Evolutionary conservation across 1,284 basidiomycete species (phyloP), one percentile per base, ranked within the genome.

Genomic region (Takashimella tepidaria): DNA sequence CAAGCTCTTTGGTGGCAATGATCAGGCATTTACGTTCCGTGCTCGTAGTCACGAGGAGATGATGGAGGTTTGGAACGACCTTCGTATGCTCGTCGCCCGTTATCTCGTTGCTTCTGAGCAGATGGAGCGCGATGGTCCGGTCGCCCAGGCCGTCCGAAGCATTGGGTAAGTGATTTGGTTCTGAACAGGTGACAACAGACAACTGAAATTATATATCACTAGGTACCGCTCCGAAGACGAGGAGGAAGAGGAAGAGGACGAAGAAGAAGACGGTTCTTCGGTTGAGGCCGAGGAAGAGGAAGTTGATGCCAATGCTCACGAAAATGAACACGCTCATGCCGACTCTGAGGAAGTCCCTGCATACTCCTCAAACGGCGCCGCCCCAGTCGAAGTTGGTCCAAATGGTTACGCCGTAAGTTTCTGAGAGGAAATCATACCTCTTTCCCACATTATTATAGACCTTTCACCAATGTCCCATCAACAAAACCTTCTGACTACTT

Each of bases 41-140:
- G 84, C 89, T 44, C 81, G 93, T 59, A 87, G 84, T 62, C 85
- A 90, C 69, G 93, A 98, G 63, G 95, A 97, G 70, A 92, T 98
- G 89, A 93, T 98, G 91, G 95, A 98, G 78, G 97, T 96, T 89
- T 98, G 96, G 95, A 98, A 98, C 76, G 96, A 98, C 75, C 81
- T 96, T 52, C 81, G 92, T 66, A 96, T 98, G 91, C 81, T 98
- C 54, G 93, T 90, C 70, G 92, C 93, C 55, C 81, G 95, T 61
- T 98, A 98, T 76, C 83, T 98, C 53, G 92, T 97, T 52, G 91
- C 92, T 49, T 89, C 87, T 60, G 95, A 98, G 79, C 83, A 86
- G 71, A 89, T 98, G 79, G 91, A 97, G 78, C 81, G 95, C 51
- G 86, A 85, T 48, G 95, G 96, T 4, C 92, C 91, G 10, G 89